phyloP scores from a whole-genome alignment of 495 filamentous ascomycete genomes.

The Penicillium antarcticum region DNA sequence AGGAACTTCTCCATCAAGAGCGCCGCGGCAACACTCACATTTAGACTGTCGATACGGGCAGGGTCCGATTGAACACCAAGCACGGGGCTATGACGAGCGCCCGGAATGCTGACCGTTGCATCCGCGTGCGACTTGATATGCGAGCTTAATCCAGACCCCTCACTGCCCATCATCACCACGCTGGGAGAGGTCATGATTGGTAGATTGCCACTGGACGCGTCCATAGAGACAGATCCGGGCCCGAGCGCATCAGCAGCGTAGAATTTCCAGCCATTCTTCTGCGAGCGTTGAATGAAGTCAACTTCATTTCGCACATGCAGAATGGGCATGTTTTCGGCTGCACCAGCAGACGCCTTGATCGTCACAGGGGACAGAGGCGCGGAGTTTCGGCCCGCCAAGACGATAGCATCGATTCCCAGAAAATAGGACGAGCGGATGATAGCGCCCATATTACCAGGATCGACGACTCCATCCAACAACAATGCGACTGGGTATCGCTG shows the following conservation, averaged over 20 bases:
- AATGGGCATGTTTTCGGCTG: constrained; percentile 72
- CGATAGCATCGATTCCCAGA: constrained; percentile 75
- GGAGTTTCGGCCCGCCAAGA: constrained; percentile 62
- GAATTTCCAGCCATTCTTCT: constrained; percentile 73
- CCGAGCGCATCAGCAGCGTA: constrained; percentile 70
- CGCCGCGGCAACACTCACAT: constrained; percentile 81
- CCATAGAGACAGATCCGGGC: constrained; percentile 25
- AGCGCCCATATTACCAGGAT: constrained; percentile 85
- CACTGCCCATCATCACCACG: constrained; percentile 78
- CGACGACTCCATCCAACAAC: constrained; percentile 78
- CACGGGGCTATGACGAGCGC: constrained; percentile 30
- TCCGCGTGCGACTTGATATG: constrained; percentile 63
- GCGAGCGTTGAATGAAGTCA: constrained; percentile 65
- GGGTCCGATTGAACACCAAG: constrained; percentile 37
- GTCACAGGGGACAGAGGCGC: constrained; percentile 71
- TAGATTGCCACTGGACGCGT: constrained; percentile 5
- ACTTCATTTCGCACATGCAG: constrained; percentile 61
- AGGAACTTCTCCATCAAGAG: constrained; percentile 67
- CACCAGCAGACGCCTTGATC: constrained; percentile 83
- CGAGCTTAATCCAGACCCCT: constrained; percentile 68
- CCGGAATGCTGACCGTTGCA: constrained; percentile 52
- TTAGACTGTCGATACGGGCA: constrained; percentile 68
- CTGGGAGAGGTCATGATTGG: constrained; percentile 61
- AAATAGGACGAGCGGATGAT: constrained; percentile 85
- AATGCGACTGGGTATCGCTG: constrained; percentile 71